Base-by-base conservation (phyloP, 257 asterid species). In the Parsonsia alboflavescens region DNA sequence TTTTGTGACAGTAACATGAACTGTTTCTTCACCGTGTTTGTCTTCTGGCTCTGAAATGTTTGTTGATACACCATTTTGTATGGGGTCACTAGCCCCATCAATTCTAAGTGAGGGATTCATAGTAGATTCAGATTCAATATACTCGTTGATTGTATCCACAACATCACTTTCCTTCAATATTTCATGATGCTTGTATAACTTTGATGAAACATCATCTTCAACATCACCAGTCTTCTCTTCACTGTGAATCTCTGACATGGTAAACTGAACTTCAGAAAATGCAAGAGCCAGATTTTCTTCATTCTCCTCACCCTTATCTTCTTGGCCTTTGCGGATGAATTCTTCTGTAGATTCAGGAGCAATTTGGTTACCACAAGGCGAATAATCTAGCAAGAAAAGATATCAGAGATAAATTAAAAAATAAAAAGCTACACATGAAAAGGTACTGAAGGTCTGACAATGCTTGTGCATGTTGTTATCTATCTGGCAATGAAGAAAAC, bases 161-260 rank as follows among this genome's bases (percentile, higher is more conserved):
- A 88, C 88, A 58, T 85, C 88, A 73, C 82, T 77, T 75, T 85
- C 90, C 71, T 83, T 80, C 24, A 82, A 69, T 16, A 63, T 22
- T 54, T 80, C 81, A 30, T 75, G 68, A 28, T 68, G 48, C 58
- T 45, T 84, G 74, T 81, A 48, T 44, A 26, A 44, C 33, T 24
- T 8, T 5, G 72, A 10, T 3, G 56, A 52, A 68, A 68, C 57
- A 45, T 24, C 54, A 11, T n/a, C 72, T 44, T 6, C 68, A 30
- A 12, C 44, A 57, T 68, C 5, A 17, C 10, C n/a, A 45, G 22
- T 68, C 39, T 68, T 33, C 13, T 16, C 46, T 63, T 33, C 46
- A 16, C 46, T 21, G 8, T 33, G 68, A 63, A 63, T 63, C 45
- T 57, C 80, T 71, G 82, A 50, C 62, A 75, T 58, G 26, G 84